Base-by-base conservation (phyloP, 1,284 basidiomycete species). In the Singerocomus inundabilis region DNA sequence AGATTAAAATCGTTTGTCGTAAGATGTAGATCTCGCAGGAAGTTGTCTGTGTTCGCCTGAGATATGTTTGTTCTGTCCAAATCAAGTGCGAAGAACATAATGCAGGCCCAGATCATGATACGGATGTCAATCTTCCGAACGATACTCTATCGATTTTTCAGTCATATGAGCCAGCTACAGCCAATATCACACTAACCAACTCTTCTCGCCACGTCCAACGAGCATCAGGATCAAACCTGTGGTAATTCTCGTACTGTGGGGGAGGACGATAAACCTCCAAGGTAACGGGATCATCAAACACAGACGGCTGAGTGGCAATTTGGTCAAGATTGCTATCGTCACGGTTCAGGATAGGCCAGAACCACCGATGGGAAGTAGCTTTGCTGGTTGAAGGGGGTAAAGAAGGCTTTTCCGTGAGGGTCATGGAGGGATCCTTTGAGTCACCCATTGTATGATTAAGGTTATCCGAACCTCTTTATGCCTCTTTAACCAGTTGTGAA, bases 181-280 rank as follows among this genome's bases (percentile, higher is more conserved):
- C 30, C 71, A 25, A 8, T 52, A 78, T 78, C 61, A 72, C 72
- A 10, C 46, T 31, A 28, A 47, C 46, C 46, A 16, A 10, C 64
- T 88, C 85, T 62, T 89, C 84, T 32, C 79, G 65, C 76, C 79
- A 84, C 10, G 85, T 88, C 85, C 86, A 89, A 7, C 84, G 75
- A 18, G 85, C 84, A 13, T 68, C 47, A 0, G 81, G 80, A 59
- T 89, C 82, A 58, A 88, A 88, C 6, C 81, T 72, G 61, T 85
- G 81, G 2, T 70, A 54, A 57, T 84, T 85, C 65, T 86, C 84
- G 57, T 81, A 85, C 37, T 71, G 58, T 4, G 73, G 67, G 29
- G 78, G 77, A 3, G 84, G 82, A 7, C 75, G 72, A 61, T 84
- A 85, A 18, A 72, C 67, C 56, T 81, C 73, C 3, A 80, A 64